phyloP scores from a whole-genome alignment of 805 yeast species.

The Suhomyces pyralidae region DNA sequence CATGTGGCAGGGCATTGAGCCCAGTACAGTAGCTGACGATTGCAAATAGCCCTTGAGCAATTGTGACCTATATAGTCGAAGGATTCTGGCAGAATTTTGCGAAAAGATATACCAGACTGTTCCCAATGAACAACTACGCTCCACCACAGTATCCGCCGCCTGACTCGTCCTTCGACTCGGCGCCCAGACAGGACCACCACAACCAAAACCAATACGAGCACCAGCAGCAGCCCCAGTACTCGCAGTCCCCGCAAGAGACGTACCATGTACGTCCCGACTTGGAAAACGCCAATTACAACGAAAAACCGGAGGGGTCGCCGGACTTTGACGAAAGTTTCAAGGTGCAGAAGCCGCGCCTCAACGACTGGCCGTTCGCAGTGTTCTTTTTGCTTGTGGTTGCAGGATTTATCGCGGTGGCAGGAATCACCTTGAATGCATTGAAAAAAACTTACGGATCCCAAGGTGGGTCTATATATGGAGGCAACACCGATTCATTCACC shows the following conservation, averaged over 20 bases:
- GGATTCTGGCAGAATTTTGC: background rate
- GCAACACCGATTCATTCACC: conserved; percentile 49
- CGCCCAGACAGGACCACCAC: background rate
- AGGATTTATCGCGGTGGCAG: conserved; percentile 72
- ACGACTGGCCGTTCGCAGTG: conserved; percentile 70
- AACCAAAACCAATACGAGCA: background rate
- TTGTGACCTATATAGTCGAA: background rate
- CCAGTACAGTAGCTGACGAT: background rate
- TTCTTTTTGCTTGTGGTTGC: conserved; percentile 45
- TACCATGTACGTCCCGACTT: conserved; percentile 23
- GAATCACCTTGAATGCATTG: conserved; percentile 64
- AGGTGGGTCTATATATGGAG: conserved; percentile 61
- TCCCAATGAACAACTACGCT: background rate
- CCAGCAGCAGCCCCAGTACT: background rate
- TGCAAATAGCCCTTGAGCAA: background rate
- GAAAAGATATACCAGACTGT: background rate
- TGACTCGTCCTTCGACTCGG: background rate
- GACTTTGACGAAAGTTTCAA: conserved; percentile 67
- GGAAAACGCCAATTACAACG: conserved; percentile 25
- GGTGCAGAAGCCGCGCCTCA: conserved; percentile 56
- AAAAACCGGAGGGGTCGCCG: conserved; percentile 32
- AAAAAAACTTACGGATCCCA: conserved; percentile 49
- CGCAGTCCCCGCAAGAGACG: background rate
- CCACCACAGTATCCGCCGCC: conserved; percentile 7
- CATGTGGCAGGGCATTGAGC: background rate